Conservation (phyloP, 1,139 yeast genomes). For the Taphrina communis region DNA sequence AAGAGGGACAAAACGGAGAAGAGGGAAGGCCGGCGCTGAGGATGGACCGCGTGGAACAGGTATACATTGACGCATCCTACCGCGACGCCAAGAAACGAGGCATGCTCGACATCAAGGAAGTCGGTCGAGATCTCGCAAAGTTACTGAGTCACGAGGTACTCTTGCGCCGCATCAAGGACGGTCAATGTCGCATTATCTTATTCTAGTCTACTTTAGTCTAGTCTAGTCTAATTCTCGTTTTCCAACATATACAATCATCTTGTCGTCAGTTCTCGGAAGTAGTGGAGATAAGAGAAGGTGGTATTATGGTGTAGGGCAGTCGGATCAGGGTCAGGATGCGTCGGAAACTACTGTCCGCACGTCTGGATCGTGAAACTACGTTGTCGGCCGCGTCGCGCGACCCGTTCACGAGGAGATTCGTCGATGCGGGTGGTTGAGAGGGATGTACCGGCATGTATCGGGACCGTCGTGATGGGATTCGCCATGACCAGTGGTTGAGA, state of each 20-base stretch:
- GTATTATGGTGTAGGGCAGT: background rate
- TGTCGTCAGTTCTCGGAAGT: background rate
- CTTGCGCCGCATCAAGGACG: background rate
- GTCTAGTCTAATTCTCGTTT: background rate
- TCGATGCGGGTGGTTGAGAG: background rate
- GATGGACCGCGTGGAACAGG: constrained; percentile 30
- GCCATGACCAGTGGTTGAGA: background rate
- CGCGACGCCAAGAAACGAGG: constrained; percentile 33
- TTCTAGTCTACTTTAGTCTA: background rate
- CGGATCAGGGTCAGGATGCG: background rate
- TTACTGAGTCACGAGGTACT: background rate
- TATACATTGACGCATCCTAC: constrained; percentile 25
- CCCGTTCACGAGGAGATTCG: constrained; percentile 5
- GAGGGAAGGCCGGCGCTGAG: background rate
- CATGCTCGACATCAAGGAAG: constrained; percentile 27
- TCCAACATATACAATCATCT: too few species aligned
- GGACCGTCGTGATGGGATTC: background rate
- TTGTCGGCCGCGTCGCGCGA: constrained; percentile 15
- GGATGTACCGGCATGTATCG: background rate
- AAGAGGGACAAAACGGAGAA: too few species aligned
- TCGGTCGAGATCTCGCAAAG: constrained; percentile 12
- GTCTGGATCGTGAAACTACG: constrained; percentile 15
- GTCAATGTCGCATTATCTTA: constrained; percentile 10
- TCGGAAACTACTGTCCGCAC: constrained; percentile 1
- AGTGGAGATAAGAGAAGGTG: background rate